Percentiles rank a stretch among this genome's conserved stretches.
Conservation (phyloP, 495 filamentous ascomycete species). For the Elaphomyces granulatus region DNA sequence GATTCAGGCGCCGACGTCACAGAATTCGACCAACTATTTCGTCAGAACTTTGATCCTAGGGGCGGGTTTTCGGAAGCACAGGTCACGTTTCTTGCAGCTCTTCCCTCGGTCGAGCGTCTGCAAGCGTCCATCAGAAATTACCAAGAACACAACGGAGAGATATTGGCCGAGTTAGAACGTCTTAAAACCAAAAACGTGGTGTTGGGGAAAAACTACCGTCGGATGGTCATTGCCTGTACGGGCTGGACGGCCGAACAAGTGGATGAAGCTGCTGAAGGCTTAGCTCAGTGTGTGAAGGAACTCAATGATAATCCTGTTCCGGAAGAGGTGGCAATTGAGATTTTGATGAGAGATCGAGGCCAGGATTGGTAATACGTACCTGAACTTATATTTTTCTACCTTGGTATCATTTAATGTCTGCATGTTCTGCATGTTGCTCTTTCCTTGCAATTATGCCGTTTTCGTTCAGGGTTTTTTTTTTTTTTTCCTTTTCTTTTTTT, state of each 20-base stretch:
- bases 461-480: not conserved
- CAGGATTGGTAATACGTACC: slow-evolving; percentile 30
- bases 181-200: slow-evolving; percentile 33
- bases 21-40: slow-evolving; percentile 24
- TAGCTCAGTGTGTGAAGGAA: slow-evolving; percentile 34
- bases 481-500: not conserved
- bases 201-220: slow-evolving; percentile 32
- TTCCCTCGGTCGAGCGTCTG: slow-evolving; percentile 19
- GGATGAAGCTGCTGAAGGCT: slow-evolving; percentile 32
- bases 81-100: slow-evolving; percentile 17
- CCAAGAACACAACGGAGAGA: slow-evolving; percentile 20
- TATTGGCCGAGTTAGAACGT: slow-evolving; percentile 24
- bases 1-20: slow-evolving; percentile 32
- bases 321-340: slow-evolving; percentile 34
- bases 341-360: slow-evolving; percentile 34
- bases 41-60: slow-evolving; percentile 21
- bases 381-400: not conserved
- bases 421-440: not conserved
- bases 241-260: slow-evolving; percentile 33
- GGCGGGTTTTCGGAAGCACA: slow-evolving; percentile 28
- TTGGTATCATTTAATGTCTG: not conserved
- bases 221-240: slow-evolving; percentile 37
- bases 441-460: not conserved
- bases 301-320: slow-evolving; percentile 34
- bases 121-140: slow-evolving; percentile 21